Conservation (phyloP, 805 yeast species). For the Hanseniaspora pseudoguilliermondii region DNA sequence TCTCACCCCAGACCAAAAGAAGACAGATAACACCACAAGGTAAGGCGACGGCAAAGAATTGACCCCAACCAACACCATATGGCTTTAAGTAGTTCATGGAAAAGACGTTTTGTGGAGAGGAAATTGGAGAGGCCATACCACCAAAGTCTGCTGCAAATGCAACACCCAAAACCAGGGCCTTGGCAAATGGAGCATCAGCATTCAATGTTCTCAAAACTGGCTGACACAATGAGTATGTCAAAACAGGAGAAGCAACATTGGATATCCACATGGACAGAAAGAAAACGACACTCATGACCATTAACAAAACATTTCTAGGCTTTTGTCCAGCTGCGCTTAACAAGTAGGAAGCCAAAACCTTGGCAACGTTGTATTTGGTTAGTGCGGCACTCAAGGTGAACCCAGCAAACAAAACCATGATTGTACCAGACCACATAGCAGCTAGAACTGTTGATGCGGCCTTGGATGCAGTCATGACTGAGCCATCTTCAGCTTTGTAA, state of each 20-base stretch:
- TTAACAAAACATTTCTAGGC: slow-evolving; percentile 62
- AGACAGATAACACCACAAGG: slow-evolving; percentile 61
- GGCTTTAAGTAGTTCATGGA: slow-evolving; percentile 74
- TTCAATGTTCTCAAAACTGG: slow-evolving; percentile 74
- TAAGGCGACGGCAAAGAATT: slow-evolving; percentile 80
- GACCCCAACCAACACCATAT: slow-evolving; percentile 60
- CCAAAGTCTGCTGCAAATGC: slow-evolving; percentile 87
- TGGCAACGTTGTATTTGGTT: slow-evolving; percentile 80
- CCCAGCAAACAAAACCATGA: slow-evolving; percentile 80
- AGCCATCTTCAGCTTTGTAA: slow-evolving; percentile 38
- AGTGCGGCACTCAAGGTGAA: slow-evolving; percentile 88
- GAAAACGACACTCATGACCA: slow-evolving; percentile 74
- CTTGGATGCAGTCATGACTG: slow-evolving; percentile 48
- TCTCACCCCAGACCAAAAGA: slow-evolving; percentile 56
- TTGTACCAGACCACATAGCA: slow-evolving; percentile 90
- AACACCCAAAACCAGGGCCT: slow-evolving; percentile 76
- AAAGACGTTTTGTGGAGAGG: slow-evolving; percentile 89
- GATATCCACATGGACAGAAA: slow-evolving; percentile 90
- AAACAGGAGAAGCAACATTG: slow-evolving; percentile 91
- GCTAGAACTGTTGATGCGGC: slow-evolving; percentile 60
- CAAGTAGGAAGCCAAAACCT: slow-evolving; percentile 73
- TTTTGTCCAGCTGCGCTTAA: slow-evolving; percentile 68
- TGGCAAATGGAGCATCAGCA: slow-evolving; percentile 63
- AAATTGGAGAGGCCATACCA: slow-evolving; percentile 93
- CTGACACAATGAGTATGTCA: slow-evolving; percentile 75